Evolutionary conservation across 176 grass and related monocot genomes (phyloP), one percentile per base, ranked within the genome.

Genomic region (Typha latifolia): DNA sequence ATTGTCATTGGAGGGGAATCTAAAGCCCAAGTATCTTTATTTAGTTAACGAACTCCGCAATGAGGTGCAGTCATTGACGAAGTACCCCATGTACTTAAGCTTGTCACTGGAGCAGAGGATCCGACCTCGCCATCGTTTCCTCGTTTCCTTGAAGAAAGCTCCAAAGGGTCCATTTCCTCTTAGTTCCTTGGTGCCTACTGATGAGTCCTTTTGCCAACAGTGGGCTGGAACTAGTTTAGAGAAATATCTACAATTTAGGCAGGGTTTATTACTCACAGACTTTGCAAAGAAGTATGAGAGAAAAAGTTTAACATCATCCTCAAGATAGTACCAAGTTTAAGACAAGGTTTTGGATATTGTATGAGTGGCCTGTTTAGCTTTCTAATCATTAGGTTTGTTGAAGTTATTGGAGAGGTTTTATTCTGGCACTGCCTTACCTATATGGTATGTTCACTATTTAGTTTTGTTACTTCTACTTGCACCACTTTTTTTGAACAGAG

Each of bases 31-130:
- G 67, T 90, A 95, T 84, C 78, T 86, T 49, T 90, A 95, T 67
- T 84, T 95, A 67, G 66, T 90, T 65, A 90, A 95, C 70, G 81
- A 90, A 34, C 83, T 95, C 68, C 82, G 74, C 71, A 87, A 95
- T 67, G 81, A 84, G 43, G 93, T 86, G 74, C 75, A 89, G 4
- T 77, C 83, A 47, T 77, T 97, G 75, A 92, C 85, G 12, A 97
- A 97, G 72, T 97, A 97, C 80, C 94, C 88, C 32, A 89, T 82
- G 85, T 97, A 97, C 72, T 80, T 97, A 69, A 97, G 94, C 72
- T 72, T 97, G 21, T 97, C 94, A 66, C 81, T 97, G 63, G 85
- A 90, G 48, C 94, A 92, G 73, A 89, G 94, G 76, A 97, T 97
- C 72, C 82, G 88, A 23, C 94, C 94, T 15, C 85, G 89, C 43